Evolutionary conservation across 1,139 yeast species (phyloP), one percentile per base, ranked within the genome.

Genomic region (Blastobotrys capitulatus): DNA sequence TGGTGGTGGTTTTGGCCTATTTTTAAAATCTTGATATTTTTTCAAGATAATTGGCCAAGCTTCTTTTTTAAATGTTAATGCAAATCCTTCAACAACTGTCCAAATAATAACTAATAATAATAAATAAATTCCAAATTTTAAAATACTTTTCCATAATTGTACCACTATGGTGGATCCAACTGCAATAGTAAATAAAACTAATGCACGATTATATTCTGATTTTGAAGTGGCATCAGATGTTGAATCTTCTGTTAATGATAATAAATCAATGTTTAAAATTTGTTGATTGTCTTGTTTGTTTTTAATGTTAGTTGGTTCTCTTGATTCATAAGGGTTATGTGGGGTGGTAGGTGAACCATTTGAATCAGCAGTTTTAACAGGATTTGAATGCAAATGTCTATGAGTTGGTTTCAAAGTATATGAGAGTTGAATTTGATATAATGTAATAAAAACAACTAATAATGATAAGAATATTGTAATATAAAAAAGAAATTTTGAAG

Each of bases 131-230:
- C 44, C 29, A n/a, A 46, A 35, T 12, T 41, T 32, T 6, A 46
- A 16, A 8, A 46, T 12, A 6, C 45, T 25, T 27, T 39, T 46
- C 19, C 12, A 26, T 22, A 46, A n/a, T 19, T 34, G 45, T 3
- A 46, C 44, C 13, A 35, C 22, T 5, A 46, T 46, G 6, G 49
- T 46, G n/a, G 29, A 8, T 1, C 36, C 45, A 4, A 46, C 49
- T 2, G 49, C 49, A 15, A 26, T 9, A 10, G 45, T 22, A 27
- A 46, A 46, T 6, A 46, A 42, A 8, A 46, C 32, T 8, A 37
- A 19, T 10, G n/a, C 40, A 16, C 40, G 40, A n/a, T 37, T 37
- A 19, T 37, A 37, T n/a, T 41, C 40, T 37, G 25, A 10, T 19
- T 40, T 34, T 4, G 27, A 20, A 10, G 13, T 26, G 1, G 35